Base-by-base conservation (phyloP, 2,329 filamentous ascomycete genomes). In the Colletotrichum plurivorum region DNA sequence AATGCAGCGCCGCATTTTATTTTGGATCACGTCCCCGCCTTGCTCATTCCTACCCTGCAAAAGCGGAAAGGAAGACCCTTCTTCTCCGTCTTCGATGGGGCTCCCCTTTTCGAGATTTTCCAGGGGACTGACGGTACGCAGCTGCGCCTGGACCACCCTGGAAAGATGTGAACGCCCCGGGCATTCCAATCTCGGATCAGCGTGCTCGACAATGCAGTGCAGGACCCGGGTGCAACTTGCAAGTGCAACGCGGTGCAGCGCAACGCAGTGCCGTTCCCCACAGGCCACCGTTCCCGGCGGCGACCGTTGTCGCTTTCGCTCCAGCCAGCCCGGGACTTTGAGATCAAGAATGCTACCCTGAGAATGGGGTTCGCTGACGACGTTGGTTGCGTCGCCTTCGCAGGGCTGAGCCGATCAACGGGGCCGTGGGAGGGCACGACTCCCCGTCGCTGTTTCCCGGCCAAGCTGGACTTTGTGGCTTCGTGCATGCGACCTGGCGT, bases 351-450 rank as follows among this genome's bases (percentile, higher is more conserved):
- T 65, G 61, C 55, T 43, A 53, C 20, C 46, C 46, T 53, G 48
- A 25, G 20, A 48, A 48, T 49, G 54, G 54, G 63, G 41, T 36
- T 18, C 41, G 55, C 67, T 56, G 67, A 69, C 62, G 67, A 69
- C 43, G 48, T 43, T 39, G 22, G 43, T 60, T 60, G 66, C 66
- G 55, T 69, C 66, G 66, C 51, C 39, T 31, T 57, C 45, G 45
- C 66, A 69, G 55, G 55, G 66, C 66, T 66, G 62, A 69, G 66
- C 25, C 51, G 62, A 22, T 63, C 31, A 18, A 18, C 52, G 20
- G 20, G 41, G 25, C 18, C 49, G 20, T 55, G 39, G 18, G 27
- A 39, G 31, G 49, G 6, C 45, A n/a, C n/a, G 52, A 16, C 31
- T 16, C 15, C 13, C 36, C 22, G 20, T 49, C 57, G 8, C 31